Evolutionary conservation across 2,329 filamentous ascomycete genomes (phyloP).

Genomic region (Microdochium paspali): DNA sequence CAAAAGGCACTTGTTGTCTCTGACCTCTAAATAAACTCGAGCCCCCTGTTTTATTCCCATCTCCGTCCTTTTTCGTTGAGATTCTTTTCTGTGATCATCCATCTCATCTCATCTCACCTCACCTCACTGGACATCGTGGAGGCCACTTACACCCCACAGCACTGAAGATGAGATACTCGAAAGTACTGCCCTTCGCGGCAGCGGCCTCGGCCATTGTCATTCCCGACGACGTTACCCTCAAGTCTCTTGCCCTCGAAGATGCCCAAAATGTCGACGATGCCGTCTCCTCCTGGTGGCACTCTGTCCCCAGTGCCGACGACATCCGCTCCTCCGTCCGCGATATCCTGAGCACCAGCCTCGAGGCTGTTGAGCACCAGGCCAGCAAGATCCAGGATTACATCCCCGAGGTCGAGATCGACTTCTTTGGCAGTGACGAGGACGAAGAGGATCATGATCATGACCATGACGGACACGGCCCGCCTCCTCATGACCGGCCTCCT

Average conservation of each 20-base stretch:
- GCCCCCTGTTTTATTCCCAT: too few species aligned
- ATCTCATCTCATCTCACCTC: too few species aligned
- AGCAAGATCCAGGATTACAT: conserved; percentile 7
- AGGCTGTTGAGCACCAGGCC: conserved; percentile 9
- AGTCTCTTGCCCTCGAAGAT: conserved; percentile 13
- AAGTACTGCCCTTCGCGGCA: conserved; percentile 12
- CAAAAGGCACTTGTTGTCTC: too few species aligned
- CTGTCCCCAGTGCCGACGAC: conserved; percentile 6
- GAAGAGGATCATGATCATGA: background rate
- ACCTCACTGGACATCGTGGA: too few species aligned
- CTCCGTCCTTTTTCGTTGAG: too few species aligned
- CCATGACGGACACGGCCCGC: background rate
- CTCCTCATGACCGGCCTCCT: background rate
- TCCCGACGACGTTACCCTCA: conserved; percentile 17
- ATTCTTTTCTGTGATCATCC: too few species aligned
- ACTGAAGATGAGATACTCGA: conserved; percentile 12
- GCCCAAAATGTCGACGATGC: conserved; percentile 8
- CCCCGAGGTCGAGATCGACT: conserved; percentile 7
- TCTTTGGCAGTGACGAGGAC: conserved; percentile 6
- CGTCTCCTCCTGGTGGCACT: conserved; percentile 10
- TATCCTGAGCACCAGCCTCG: conserved; percentile 4
- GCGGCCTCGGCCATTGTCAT: conserved; percentile 13
- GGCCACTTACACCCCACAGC: background rate
- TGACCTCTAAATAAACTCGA: too few species aligned
- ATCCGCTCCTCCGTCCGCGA: conserved; percentile 8